Conservation (phyloP, 768 basidiomycete species). For the Tricholoma flavovirens region DNA sequence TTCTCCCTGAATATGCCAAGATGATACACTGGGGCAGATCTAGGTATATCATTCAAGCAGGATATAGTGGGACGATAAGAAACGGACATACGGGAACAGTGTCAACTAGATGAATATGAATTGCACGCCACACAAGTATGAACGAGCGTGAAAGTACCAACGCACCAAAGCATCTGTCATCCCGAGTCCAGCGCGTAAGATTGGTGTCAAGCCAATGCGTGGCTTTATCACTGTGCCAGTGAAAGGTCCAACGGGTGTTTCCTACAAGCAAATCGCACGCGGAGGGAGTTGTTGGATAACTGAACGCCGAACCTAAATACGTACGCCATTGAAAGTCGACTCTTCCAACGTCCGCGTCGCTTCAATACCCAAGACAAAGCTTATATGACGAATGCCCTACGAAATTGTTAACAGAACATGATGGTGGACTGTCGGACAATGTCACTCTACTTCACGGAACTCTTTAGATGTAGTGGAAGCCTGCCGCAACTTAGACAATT, state of each 20-base stretch:
- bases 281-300: constrained; percentile 1
- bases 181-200: constrained; percentile 88
- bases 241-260: constrained; percentile 77
- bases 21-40: constrained; percentile 83
- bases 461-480: constrained; percentile 59
- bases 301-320: constrained; percentile 15
- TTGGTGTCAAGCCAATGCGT: constrained; percentile 81
- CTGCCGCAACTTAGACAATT: constrained; percentile 66
- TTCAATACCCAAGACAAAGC: constrained; percentile 77
- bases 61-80: neutral
- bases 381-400: constrained; percentile 71
- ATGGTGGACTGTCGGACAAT: neutral
- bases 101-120: constrained; percentile 37
- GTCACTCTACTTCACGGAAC: constrained; percentile 61
- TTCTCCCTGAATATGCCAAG: constrained; percentile 88
- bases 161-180: constrained; percentile 81
- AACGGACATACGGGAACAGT: constrained; percentile 68
- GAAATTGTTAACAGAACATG: neutral
- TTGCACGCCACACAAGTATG: neutral
- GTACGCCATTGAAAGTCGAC: constrained; percentile 57
- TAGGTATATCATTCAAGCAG: constrained; percentile 18
- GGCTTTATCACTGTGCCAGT: constrained; percentile 71
- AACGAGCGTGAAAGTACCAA: neutral
- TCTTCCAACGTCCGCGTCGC: constrained; percentile 67
- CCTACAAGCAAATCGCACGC: constrained; percentile 30